Conservation (phyloP, 1,139 yeast genomes). For the Candida sp. region DNA sequence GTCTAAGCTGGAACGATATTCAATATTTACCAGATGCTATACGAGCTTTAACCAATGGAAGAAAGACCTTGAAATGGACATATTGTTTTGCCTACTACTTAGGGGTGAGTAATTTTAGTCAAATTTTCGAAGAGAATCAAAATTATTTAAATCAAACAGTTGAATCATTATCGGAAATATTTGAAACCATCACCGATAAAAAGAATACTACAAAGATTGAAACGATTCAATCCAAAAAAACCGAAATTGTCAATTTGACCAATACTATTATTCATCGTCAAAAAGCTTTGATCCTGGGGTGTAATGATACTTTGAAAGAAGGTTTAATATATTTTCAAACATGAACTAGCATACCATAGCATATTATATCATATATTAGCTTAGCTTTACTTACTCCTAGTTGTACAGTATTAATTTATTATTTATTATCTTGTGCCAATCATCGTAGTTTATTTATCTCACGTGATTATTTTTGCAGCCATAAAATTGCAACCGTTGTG, state of each 20-base stretch:
- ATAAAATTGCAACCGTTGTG: too few species aligned
- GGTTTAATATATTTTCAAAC: constrained; percentile 16
- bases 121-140: constrained; percentile 74
- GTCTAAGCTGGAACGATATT: constrained; percentile 83
- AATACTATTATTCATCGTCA: constrained; percentile 45
- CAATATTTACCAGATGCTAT: constrained; percentile 79
- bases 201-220: constrained; percentile 25
- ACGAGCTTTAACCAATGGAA: constrained; percentile 58
- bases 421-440: background rate
- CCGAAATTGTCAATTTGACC: constrained; percentile 47
- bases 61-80: constrained; percentile 88
- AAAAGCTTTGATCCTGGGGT: constrained; percentile 49
- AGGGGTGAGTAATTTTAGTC: constrained; percentile 44
- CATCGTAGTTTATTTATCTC: background rate
- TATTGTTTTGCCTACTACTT: constrained; percentile 79
- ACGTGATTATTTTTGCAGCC: background rate
- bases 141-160: constrained; percentile 68
- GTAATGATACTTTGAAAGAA: constrained; percentile 37
- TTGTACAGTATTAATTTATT: too few species aligned
- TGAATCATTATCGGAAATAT: constrained; percentile 73
- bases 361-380: too few species aligned
- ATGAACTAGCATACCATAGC: background rate
- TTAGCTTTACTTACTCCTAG: too few species aligned
- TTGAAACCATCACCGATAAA: constrained; percentile 55
- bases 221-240: constrained; percentile 44